phyloP scores from a whole-genome alignment of 2,329 filamentous ascomycete species.

The Neonectria neomacrospora region DNA sequence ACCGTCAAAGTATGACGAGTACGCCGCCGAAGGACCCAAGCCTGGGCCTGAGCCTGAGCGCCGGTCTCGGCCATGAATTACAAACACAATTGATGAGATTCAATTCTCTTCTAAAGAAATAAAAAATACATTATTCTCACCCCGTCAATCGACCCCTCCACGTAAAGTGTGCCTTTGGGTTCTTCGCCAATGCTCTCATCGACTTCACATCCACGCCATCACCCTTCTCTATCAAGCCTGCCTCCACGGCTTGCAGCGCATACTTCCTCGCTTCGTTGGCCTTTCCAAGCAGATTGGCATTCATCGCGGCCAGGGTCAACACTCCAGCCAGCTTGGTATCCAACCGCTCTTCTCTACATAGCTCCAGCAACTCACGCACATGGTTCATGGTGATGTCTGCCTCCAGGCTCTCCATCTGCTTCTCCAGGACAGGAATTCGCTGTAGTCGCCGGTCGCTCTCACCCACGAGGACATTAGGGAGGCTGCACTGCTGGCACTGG shows the following conservation, averaged over 20 bases:
- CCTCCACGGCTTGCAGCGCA: constrained; percentile 3
- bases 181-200: constrained; percentile 4
- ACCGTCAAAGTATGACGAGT: constrained; percentile 46
- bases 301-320: constrained; percentile 6
- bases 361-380: constrained; percentile 2
- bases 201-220: not conserved
- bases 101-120: not conserved
- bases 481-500: constrained; percentile 6
- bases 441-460: constrained; percentile 7
- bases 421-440: not conserved
- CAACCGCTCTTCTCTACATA: constrained; percentile 4
- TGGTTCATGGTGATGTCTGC: not conserved
- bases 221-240: not conserved
- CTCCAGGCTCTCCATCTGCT: not conserved
- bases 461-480: not conserved
- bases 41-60: constrained; percentile 19
- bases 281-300: constrained; percentile 6
- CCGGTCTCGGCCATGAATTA: not conserved
- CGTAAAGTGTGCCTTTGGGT: constrained; percentile 7
- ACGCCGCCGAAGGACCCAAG: constrained; percentile 26
- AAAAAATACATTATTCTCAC: not conserved
- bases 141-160: constrained; percentile 3
- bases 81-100: constrained; percentile 1
- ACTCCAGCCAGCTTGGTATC: constrained; percentile 2
- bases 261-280: constrained; percentile 10